Percentiles rank a stretch among this genome's conserved stretches.
phyloP scores from a whole-genome alignment of 2,329 filamentous ascomycete species.

The Periconia sp. region DNA sequence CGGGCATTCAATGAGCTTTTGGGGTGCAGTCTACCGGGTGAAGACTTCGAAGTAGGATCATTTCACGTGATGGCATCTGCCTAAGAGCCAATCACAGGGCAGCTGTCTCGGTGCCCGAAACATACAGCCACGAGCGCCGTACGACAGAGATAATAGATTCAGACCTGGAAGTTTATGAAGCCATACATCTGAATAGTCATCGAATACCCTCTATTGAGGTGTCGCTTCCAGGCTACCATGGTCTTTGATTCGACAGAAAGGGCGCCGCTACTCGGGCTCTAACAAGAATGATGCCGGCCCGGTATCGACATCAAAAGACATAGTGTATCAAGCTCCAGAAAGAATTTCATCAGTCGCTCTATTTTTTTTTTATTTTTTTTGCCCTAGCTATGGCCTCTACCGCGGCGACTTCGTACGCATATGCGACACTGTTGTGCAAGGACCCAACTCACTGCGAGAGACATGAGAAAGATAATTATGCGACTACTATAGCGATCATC shows the following conservation, averaged over 20 bases:
- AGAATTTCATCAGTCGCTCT: constrained; percentile 12
- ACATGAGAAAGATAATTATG: constrained; percentile 8
- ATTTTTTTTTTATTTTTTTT: too few species aligned
- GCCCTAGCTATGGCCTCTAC: constrained; percentile 16
- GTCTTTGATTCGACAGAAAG: background rate
- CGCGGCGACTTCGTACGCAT: constrained; percentile 12
- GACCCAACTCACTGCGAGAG: constrained; percentile 12
- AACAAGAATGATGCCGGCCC: too few species aligned
- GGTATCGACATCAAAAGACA: background rate
- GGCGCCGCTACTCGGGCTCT: too few species aligned
- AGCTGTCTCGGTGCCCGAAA: background rate
- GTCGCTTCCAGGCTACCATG: background rate
- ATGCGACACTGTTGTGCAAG: constrained; percentile 14
- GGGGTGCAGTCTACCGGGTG: too few species aligned
- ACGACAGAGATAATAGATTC: too few species aligned
- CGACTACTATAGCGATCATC: constrained; percentile 5
- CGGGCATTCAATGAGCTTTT: too few species aligned
- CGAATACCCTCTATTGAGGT: background rate
- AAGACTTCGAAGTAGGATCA: too few species aligned
- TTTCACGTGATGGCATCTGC: background rate
- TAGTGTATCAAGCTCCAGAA: background rate
- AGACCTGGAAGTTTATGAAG: too few species aligned
- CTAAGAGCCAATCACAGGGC: background rate
- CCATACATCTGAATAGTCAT: too few species aligned
- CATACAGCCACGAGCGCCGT: too few species aligned